A percentile compares a stretch with the other conserved stretches of the same genome.
Conservation (phyloP, 192 early-diverging fungal species). For the Lobosporangium transversale region DNA sequence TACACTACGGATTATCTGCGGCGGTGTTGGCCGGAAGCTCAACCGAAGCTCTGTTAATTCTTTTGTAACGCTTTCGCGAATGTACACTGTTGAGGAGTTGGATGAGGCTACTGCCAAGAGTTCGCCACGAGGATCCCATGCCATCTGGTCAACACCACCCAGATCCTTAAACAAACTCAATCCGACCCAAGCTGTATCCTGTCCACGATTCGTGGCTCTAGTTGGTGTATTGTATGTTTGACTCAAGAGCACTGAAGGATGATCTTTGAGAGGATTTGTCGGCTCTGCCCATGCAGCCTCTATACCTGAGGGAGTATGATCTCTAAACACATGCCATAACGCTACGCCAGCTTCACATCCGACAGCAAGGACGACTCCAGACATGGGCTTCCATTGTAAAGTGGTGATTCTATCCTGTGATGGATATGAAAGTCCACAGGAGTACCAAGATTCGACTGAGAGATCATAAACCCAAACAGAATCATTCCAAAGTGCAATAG, state of each 20-base stretch:
- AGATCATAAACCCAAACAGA: conserved; percentile 77
- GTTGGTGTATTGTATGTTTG: neutral
- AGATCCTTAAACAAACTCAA: conserved; percentile 11
- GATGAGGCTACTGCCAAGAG: conserved; percentile 31
- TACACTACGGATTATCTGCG: conserved; percentile 3
- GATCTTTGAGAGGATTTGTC: conserved; percentile 8
- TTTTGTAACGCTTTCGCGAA: conserved; percentile 18
- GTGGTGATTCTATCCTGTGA: conserved; percentile 27
- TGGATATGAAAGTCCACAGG: conserved; percentile 35
- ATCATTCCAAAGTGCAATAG: conserved; percentile 74
- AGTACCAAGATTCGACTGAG: conserved; percentile 60
- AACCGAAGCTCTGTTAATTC: conserved; percentile 24
- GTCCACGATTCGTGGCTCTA: conserved; percentile 15
- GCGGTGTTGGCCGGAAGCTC: conserved; percentile 8
- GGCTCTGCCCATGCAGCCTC: conserved; percentile 8
- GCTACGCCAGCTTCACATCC: conserved; percentile 35
- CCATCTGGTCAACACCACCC: conserved; percentile 16
- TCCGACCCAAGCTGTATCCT: conserved; percentile 32
- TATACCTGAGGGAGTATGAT: conserved; percentile 1
- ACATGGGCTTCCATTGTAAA: conserved; percentile 48
- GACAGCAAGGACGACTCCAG: conserved; percentile 29
- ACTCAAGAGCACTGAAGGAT: conserved; percentile 24
- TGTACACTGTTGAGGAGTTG: conserved; percentile 37
- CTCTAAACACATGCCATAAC: conserved; percentile 36
- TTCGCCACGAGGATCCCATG: conserved; percentile 48